These are phyloP conservation scores for Apiospora pterosperma DNA, from an alignment of 2,329 filamentous ascomycete species.

Conservation along the genomic window DNA sequence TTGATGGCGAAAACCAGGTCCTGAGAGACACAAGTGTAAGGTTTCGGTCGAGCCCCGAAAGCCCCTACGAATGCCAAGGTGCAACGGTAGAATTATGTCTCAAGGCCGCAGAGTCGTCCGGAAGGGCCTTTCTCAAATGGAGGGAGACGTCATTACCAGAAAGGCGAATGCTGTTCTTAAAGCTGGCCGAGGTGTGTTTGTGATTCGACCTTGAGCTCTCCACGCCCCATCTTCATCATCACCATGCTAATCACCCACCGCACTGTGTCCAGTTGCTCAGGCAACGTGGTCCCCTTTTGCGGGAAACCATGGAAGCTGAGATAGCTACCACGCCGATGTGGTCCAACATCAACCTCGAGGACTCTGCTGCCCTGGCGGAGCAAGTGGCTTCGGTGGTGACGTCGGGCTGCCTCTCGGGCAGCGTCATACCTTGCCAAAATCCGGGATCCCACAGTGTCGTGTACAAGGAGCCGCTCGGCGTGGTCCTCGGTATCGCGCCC, in stretches of 20 bases:
- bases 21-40: neutral
- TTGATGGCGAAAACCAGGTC: neutral
- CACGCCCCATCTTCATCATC: neutral
- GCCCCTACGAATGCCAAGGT: neutral
- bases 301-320: neutral
- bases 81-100: neutral
- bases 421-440: neutral
- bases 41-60: neutral
- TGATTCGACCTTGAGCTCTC: neutral
- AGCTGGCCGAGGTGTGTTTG: neutral
- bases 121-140: neutral
- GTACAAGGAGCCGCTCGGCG: conserved; percentile 18
- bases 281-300: neutral
- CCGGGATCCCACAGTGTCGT: neutral
- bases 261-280: neutral
- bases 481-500: conserved; percentile 24
- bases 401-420: neutral
- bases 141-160: neutral
- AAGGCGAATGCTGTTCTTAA: neutral
- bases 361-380: neutral
- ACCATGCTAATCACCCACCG: no score
- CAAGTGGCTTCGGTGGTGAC: neutral
- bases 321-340: neutral
- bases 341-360: neutral
- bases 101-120: neutral